phyloP scores from a whole-genome alignment of 257 asterid genomes.

The Nicotiana attenuata region DNA sequence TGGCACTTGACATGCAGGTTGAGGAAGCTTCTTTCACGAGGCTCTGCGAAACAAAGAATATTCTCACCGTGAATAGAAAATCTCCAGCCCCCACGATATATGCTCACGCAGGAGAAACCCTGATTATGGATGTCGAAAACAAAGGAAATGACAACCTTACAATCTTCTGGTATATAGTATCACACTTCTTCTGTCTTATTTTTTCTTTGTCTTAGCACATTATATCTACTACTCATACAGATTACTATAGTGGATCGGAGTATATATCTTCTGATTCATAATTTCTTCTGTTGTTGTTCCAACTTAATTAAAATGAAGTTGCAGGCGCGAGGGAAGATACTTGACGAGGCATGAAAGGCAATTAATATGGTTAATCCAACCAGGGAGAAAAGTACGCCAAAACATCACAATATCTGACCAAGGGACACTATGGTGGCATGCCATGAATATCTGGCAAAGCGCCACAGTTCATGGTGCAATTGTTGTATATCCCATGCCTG shows the following conservation, averaged over 20 bases:
- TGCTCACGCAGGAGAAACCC: conserved; percentile 32
- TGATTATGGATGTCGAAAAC: conserved; percentile 28
- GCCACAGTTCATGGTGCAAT: conserved; percentile 51
- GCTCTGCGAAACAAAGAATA: conserved; percentile 43
- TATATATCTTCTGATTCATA: no score
- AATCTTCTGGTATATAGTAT: conserved; percentile 33
- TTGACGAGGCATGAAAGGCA: not conserved
- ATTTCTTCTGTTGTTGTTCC: not conserved
- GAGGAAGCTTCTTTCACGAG: conserved; percentile 26
- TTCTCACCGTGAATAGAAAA: conserved; percentile 43
- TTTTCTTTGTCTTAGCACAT: not conserved
- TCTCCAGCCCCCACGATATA: conserved; percentile 46
- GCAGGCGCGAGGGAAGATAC: not conserved
- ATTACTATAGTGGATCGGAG: no score
- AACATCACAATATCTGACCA: conserved; percentile 29
- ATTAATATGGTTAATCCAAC: conserved; percentile 36
- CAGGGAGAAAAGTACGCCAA: conserved; percentile 36
- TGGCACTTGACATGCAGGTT: conserved; percentile 16
- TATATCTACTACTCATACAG: no score
- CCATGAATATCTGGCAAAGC: conserved; percentile 45
- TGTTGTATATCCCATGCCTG: conserved; percentile 21
- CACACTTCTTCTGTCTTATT: not conserved
- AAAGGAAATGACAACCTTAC: conserved; percentile 34
- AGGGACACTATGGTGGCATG: conserved; percentile 63
- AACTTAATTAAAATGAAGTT: not conserved